These are phyloP conservation scores for Rhynchosporium agropyri DNA, from an alignment of 2,329 filamentous ascomycete genomes.

Conservation along the genomic window DNA sequence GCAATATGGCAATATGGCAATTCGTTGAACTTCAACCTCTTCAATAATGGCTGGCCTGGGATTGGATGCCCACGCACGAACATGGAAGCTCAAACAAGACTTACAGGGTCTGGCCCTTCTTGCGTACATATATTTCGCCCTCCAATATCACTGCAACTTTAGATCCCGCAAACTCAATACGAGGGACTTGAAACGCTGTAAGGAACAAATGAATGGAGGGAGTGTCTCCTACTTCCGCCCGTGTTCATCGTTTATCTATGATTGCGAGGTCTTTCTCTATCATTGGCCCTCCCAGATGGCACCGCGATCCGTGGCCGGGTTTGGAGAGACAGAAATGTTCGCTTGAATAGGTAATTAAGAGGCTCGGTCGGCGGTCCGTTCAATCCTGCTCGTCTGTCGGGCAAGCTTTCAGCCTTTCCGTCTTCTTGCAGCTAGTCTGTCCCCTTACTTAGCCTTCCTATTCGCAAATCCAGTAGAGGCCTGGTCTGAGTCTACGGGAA, in stretches of 20 bases:
- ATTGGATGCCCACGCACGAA: background rate
- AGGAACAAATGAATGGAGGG: background rate
- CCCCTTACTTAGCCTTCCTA: conserved; percentile 4
- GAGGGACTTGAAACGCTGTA: conserved; percentile 5
- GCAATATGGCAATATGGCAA: conserved; percentile 1
- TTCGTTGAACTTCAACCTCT: conserved; percentile 4
- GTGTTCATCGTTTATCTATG: background rate
- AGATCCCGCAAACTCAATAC: conserved; percentile 7
- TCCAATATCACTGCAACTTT: background rate
- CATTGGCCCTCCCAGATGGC: conserved; percentile 14
- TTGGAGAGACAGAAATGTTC: background rate
- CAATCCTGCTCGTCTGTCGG: conserved; percentile 21
- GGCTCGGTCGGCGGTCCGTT: conserved; percentile 38
- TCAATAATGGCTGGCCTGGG: background rate
- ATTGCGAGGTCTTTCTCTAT: background rate
- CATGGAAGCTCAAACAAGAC: background rate
- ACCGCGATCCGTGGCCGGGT: conserved; percentile 10
- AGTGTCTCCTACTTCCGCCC: background rate
- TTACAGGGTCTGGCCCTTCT: background rate
- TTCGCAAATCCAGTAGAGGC: background rate
- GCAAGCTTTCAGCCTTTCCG: background rate
- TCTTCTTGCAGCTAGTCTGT: conserved; percentile 13
- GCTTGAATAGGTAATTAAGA: conserved; percentile 12
- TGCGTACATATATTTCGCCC: conserved; percentile 6
- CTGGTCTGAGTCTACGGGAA: conserved; percentile 24